Conservation (phyloP, 495 filamentous ascomycete species). For the Mycothermus thermophilus region DNA sequence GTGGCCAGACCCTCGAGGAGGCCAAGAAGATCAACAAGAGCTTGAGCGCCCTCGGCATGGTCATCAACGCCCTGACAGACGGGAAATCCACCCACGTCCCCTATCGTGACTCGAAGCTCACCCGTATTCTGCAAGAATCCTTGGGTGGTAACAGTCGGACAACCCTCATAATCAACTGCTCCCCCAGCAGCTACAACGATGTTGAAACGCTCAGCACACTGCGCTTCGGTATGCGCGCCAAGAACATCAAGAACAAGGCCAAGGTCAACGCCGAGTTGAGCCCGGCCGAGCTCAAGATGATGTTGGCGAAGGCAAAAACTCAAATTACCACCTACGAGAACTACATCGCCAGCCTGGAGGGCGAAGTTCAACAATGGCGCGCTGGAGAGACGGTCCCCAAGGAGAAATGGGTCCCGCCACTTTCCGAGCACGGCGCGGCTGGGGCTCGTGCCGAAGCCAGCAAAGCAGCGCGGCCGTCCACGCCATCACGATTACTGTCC, state of each 20-base stretch:
- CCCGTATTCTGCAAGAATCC: slow-evolving; percentile 90
- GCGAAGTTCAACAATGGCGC: slow-evolving; percentile 76
- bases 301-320: slow-evolving; percentile 79
- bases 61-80: slow-evolving; percentile 94
- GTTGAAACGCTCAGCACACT: slow-evolving; percentile 87
- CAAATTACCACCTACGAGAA: slow-evolving; percentile 79
- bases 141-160: slow-evolving; percentile 94
- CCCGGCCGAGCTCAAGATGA: slow-evolving; percentile 79
- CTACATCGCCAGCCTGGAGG: slow-evolving; percentile 74
- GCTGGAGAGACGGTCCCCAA: slow-evolving; percentile 76
- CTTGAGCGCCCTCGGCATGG: slow-evolving; percentile 93
- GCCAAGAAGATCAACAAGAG: slow-evolving; percentile 99
- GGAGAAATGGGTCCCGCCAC: slow-evolving; percentile 45
- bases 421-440: slow-evolving; percentile 51
- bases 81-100: slow-evolving; percentile 96
- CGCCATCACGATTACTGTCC: slow-evolving; percentile 64
- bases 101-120: slow-evolving; percentile 96
- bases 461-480: slow-evolving; percentile 53
- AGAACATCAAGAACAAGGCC: slow-evolving; percentile 99
- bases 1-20: slow-evolving; percentile 93
- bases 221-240: slow-evolving; percentile 90
- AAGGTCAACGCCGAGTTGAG: slow-evolving; percentile 98
- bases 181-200: slow-evolving; percentile 96
- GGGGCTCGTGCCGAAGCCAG: slow-evolving; percentile 42
- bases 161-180: slow-evolving; percentile 96